Evolutionary conservation across 257 asterid species (phyloP).

Genomic region (Gynochthodes officinalis): DNA sequence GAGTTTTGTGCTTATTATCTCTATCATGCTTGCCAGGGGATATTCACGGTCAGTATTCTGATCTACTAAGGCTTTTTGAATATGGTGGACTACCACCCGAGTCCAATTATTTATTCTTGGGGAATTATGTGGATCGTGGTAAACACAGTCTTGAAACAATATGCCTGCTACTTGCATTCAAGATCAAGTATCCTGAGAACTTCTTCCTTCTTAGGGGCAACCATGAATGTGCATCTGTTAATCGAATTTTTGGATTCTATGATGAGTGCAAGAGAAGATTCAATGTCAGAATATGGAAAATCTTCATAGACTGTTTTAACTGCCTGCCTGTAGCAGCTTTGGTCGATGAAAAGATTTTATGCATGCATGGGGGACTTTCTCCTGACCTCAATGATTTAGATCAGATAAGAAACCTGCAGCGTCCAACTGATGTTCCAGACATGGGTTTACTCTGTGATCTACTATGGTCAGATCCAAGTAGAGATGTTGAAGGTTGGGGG

Average conservation of each 20-base stretch:
- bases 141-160: constrained; percentile 82
- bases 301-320: constrained; percentile 71
- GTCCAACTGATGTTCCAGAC: constrained; percentile 76
- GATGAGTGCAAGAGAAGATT: constrained; percentile 79
- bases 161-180: constrained; percentile 73
- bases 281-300: constrained; percentile 64
- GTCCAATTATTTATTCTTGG: constrained; percentile 69
- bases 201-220: constrained; percentile 80
- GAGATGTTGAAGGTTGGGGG: constrained; percentile 74
- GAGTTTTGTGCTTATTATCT: constrained; percentile 7
- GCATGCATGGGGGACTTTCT: constrained; percentile 91
- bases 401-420: constrained; percentile 62
- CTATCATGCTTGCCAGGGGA: constrained; percentile 46
- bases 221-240: constrained; percentile 78
- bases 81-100: constrained; percentile 76
- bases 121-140: constrained; percentile 83
- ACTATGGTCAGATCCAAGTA: constrained; percentile 80
- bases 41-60: constrained; percentile 80
- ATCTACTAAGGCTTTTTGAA: constrained; percentile 69
- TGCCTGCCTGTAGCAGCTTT: constrained; percentile 79
- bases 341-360: constrained; percentile 68
- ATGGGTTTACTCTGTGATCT: constrained; percentile 70
- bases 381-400: constrained; percentile 59
- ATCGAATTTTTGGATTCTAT: constrained; percentile 72
- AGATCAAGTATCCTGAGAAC: constrained; percentile 70